Base-by-base conservation (phyloP, 2,329 filamentous ascomycete species). In the Furcasterigmium furcatum region DNA sequence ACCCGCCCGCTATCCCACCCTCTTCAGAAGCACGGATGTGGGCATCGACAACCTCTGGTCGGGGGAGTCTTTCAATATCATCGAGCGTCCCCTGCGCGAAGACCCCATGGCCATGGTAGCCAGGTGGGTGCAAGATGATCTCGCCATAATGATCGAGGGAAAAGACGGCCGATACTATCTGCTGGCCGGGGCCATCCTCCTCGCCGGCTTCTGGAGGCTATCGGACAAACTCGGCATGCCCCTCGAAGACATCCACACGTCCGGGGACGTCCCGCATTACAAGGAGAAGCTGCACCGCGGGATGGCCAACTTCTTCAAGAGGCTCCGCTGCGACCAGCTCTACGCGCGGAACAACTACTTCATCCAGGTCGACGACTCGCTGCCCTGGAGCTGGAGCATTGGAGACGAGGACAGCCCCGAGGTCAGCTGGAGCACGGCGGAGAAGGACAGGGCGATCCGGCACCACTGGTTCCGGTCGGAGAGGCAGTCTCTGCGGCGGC, bases 131-230 rank as follows among this genome's bases (percentile, higher is more conserved):
- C 89, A 94, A 64, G 90, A 95, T 58, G 89, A 95, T 60, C 67
- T 95, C 1, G 88, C 88, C 0, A 79, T 95, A 45, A 92, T 95
- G 88, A 75, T 92, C 54, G 88, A 94, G 64, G 74, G 72, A 18
- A 62, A 73, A 0, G 88, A 95, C 58, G 87, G 88, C 0, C 81
- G 91, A 61, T 92, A 92, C 68, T 89, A 91, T 61, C 78, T 95
- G 0, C 77, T 91, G 2, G 87, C 87, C 0, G 89, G 88, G 0
- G 77, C 85, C 1, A 83, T 94, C 46, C 72, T 94, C 3, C 74
- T 95, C 0, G 78, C 89, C 0, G 89, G 89, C 0, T 95, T 95
- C 72, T 95, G 89, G 89, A 79, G 87, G 3, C 72, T 95, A 1
- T 73, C 81, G 46, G 88, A 95, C 60, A 95, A 95, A 65, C 80